Conservation (phyloP, 2,329 filamentous ascomycete species). For the Penicillium janthinellum region DNA sequence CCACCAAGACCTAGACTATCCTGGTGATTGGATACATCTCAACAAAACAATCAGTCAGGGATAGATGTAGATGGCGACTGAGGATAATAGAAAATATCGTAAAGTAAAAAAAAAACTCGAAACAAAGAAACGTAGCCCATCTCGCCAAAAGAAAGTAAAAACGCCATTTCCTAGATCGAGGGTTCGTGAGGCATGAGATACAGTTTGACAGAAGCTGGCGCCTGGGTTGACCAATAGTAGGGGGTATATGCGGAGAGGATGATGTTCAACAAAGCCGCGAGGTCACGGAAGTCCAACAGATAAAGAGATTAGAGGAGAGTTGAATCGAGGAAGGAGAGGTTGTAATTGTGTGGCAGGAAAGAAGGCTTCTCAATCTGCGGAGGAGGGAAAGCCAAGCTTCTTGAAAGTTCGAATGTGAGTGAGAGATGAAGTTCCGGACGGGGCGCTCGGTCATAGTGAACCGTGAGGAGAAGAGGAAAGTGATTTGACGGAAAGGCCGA, state of each 20-base stretch:
- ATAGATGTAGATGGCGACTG: constrained; percentile 9
- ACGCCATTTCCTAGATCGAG: constrained; percentile 27
- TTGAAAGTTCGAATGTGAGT: background rate
- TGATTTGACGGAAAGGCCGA: background rate
- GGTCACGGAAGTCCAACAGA: background rate
- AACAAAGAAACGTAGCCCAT: constrained; percentile 12
- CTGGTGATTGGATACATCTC: background rate
- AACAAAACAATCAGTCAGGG: constrained; percentile 12
- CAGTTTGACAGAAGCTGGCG: constrained; percentile 19
- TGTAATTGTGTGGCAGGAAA: background rate
- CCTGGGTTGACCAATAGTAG: constrained; percentile 10
- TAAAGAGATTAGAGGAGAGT: background rate
- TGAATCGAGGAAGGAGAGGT: background rate
- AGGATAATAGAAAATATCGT: constrained; percentile 9
- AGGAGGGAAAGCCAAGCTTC: background rate
- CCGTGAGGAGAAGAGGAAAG: background rate
- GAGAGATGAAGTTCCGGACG: constrained; percentile 5
- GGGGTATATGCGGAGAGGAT: constrained; percentile 12
- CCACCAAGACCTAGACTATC: background rate
- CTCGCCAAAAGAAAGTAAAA: constrained; percentile 18
- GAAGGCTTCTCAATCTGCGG: background rate
- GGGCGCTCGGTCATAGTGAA: background rate
- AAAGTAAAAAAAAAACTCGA: constrained; percentile 9
- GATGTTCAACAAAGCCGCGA: background rate
- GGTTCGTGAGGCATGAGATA: constrained; percentile 31